These are phyloP conservation scores for Salix suchowensis DNA, from an alignment of 345 rosid genomes.

Conservation along the genomic window DNA sequence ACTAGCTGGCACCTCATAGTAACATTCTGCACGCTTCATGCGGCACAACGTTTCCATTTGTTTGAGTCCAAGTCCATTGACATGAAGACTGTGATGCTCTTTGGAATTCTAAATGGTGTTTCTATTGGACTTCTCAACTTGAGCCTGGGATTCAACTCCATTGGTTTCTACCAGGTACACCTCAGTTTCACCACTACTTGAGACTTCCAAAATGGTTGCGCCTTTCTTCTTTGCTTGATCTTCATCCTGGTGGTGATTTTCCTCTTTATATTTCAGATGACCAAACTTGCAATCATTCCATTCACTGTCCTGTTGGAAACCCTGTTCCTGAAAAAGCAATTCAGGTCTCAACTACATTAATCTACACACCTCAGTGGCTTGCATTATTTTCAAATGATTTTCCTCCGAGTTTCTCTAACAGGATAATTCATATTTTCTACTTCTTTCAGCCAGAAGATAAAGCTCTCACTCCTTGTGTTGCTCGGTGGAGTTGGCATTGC, in stretches of 20 bases:
- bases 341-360: slow-evolving; percentile 47
- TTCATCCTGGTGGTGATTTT: neutral
- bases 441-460: slow-evolving; percentile 71
- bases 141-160: slow-evolving; percentile 96
- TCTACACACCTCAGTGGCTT: neutral
- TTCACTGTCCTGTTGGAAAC: slow-evolving; percentile 95
- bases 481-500: slow-evolving; percentile 89
- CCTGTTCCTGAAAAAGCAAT: slow-evolving; percentile 77
- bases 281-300: slow-evolving; percentile 96
- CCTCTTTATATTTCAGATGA: slow-evolving; percentile 58
- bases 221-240: neutral
- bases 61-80: slow-evolving; percentile 83
- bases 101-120: slow-evolving; percentile 90
- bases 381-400: neutral
- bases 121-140: slow-evolving; percentile 92
- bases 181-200: neutral
- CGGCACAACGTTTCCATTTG: slow-evolving; percentile 67
- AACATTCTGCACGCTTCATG: slow-evolving; percentile 85
- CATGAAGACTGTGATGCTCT: slow-evolving; percentile 80
- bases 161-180: slow-evolving; percentile 89
- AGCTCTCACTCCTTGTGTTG: slow-evolving; percentile 57
- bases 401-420: neutral
- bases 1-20: slow-evolving; percentile 99
- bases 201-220: neutral
- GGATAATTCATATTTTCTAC: neutral